Percentiles rank a stretch among this genome's conserved stretches.
Evolutionary conservation across 1,284 basidiomycete species (phyloP).

Genomic region (Jaminaea rosea): DNA sequence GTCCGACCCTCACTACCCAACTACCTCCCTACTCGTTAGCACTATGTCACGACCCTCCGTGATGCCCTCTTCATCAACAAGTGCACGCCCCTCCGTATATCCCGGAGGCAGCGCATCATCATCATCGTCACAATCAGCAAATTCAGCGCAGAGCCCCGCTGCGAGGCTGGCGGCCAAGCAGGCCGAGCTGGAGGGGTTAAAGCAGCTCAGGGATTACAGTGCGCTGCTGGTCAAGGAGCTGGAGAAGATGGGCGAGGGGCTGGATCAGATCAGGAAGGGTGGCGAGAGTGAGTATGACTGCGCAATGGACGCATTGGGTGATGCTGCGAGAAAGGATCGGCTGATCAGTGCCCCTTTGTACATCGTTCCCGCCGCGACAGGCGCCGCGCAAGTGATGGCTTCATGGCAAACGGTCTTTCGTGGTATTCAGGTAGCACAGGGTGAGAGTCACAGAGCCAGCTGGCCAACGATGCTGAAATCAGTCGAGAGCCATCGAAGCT

Average conservation of each 20-base stretch:
- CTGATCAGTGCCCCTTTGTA: no score
- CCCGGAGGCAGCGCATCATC: no score
- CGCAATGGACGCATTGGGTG: no score
- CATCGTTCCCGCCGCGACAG: neutral
- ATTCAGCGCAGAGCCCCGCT: no score
- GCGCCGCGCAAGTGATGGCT: neutral
- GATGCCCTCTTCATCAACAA: no score
- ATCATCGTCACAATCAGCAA: no score
- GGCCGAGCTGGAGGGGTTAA: neutral
- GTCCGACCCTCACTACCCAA: no score
- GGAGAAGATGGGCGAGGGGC: slow-evolving; percentile 1
- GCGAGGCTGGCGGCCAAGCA: neutral
- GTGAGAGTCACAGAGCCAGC: neutral
- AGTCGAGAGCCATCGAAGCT: neutral
- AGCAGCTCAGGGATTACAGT: neutral
- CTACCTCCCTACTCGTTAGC: no score
- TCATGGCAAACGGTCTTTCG: neutral
- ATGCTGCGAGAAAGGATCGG: neutral
- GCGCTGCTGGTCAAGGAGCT: neutral
- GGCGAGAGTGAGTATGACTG: slow-evolving; percentile 1
- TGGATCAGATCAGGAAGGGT: neutral
- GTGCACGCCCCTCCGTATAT: no score
- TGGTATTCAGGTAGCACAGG: neutral
- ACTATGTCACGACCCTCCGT: no score
- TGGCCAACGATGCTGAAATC: neutral